Base-by-base conservation (phyloP, 1,139 yeast species). In the Yamadazyma dushanensis region DNA sequence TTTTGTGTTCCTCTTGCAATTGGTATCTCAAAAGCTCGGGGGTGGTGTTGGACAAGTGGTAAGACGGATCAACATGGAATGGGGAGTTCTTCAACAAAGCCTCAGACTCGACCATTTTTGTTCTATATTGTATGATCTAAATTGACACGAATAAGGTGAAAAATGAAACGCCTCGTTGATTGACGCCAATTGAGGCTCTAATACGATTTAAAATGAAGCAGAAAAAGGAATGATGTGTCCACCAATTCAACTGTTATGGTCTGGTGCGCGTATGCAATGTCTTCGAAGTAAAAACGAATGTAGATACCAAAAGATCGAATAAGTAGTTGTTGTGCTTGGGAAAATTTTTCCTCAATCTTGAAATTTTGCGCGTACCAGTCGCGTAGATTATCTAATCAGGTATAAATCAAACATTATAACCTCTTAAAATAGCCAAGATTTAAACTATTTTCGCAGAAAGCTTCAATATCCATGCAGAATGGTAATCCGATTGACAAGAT, bases 21-120 rank as follows among this genome's bases (percentile, higher is more conserved):
- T 70, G 76, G 40, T 68, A 70, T 47, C 68, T 69, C 40, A 70
- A 59, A 20, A 70, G 54, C 3, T 70, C 76, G 0, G 71, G 65
- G 1, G 75, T 69, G 8, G 51, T 47, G 24, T 45, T 40, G 6
- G 46, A 32, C 23, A 47, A 39, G 22, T 42, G 41, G 30, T 44
- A 45, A 16, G 28, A 29, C 31, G 49, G 26, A 32, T 63, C 54
- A 21, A 57, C 53, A 36, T 56, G 61, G 44, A 64, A 70, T 11
- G 75, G 75, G 8, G 73, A 66, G 41, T 47, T 59, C 43, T 59
- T 63, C 41, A 56, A 51, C 39, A 67, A 61, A 3, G 60, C 46
- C 15, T 61, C 67, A 6, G 66, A 47, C 42, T 62, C 66, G 38
- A 63, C 61, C 71, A 65, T 64, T 17, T 6, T n/a, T 17, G 11